Evolutionary conservation across 257 asterid genomes (phyloP).

Genomic region (Solanum chilense): DNA sequence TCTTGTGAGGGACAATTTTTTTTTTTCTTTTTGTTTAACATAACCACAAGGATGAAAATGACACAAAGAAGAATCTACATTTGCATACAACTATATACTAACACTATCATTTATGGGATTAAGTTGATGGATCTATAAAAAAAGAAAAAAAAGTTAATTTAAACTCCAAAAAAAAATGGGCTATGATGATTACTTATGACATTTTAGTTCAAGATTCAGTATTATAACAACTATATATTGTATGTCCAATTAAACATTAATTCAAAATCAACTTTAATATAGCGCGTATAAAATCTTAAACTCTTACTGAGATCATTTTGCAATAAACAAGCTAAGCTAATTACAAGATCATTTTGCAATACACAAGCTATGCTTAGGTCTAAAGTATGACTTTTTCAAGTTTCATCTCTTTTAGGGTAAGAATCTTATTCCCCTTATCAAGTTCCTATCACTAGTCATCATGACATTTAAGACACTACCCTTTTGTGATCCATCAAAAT

Average conservation of each 20-base stretch:
- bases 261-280: not conserved
- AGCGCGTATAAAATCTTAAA: not conserved
- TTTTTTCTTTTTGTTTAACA: conserved; percentile 5
- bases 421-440: not conserved
- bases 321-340: too few species aligned
- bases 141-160: not conserved
- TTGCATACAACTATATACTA: not conserved
- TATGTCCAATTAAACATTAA: too few species aligned
- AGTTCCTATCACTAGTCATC: not conserved
- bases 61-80: conserved; percentile 3
- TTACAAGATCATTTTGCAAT: not conserved
- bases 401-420: not conserved
- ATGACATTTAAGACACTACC: not conserved
- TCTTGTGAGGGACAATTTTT: conserved; percentile 27
- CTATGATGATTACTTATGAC: not conserved
- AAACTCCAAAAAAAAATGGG: not conserved
- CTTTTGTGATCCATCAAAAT: not conserved
- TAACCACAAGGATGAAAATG: conserved; percentile 21
- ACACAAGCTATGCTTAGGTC: not conserved
- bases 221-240: not conserved
- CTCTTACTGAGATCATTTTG: too few species aligned
- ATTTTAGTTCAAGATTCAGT: not conserved
- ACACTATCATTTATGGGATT: too few species aligned
- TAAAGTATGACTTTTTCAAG: not conserved
- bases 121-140: too few species aligned